phyloP scores from a whole-genome alignment of 1,139 yeast species.

The Blastobotrys elegans region DNA sequence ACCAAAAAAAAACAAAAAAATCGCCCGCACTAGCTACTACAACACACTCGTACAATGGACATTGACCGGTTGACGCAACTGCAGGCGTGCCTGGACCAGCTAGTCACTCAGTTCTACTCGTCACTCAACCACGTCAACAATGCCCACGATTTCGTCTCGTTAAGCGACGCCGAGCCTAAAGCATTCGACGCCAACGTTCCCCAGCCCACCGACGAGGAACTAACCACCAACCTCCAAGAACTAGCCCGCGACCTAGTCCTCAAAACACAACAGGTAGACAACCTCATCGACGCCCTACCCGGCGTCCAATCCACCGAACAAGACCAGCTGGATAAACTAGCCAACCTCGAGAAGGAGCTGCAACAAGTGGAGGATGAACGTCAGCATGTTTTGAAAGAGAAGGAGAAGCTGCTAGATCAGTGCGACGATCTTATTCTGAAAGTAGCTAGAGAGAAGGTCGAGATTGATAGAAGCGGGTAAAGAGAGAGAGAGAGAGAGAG shows the following conservation, averaged over 20 bases:
- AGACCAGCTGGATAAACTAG: constrained; percentile 63
- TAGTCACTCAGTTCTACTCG: constrained; percentile 88
- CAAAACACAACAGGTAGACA: constrained; percentile 80
- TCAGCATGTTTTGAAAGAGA: constrained; percentile 53
- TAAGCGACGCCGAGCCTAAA: constrained; percentile 44
- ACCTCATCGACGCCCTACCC: constrained; percentile 83
- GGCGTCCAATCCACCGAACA: constrained; percentile 84
- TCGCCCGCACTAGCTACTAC: neutral
- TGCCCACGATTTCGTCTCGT: constrained; percentile 55
- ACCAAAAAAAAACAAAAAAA: neutral
- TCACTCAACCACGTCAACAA: constrained; percentile 81
- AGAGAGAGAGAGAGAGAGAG: no score
- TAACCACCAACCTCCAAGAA: constrained; percentile 31
- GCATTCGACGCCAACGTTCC: constrained; percentile 46
- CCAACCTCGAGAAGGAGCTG: constrained; percentile 59
- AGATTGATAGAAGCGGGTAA: no score
- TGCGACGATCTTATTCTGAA: constrained; percentile 66
- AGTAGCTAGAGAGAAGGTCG: constrained; percentile 49
- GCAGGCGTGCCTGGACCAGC: constrained; percentile 84
- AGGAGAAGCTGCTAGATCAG: constrained; percentile 58
- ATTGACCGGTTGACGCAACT: constrained; percentile 87
- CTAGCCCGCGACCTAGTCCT: constrained; percentile 78
- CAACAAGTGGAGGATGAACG: constrained; percentile 58
- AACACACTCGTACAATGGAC: constrained; percentile 15
- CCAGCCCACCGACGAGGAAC: constrained; percentile 36